These are phyloP conservation scores for Beauveria asiatica DNA, from an alignment of 2,329 filamentous ascomycete genomes.

Conservation along the genomic window DNA sequence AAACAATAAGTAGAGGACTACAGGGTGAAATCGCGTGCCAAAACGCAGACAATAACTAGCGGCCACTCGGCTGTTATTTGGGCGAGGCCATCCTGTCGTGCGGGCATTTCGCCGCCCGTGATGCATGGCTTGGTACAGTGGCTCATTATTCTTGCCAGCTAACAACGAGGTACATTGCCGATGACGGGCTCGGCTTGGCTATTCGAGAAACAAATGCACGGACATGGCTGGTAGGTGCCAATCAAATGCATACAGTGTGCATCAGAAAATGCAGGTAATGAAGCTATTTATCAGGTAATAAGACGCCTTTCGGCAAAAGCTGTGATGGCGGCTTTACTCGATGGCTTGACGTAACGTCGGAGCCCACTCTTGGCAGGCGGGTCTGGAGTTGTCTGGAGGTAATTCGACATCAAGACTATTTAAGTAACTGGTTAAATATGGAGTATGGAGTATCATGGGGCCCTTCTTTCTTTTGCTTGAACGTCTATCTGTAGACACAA, in stretches of 20 bases:
- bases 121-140: neutral
- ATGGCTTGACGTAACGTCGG: constrained; percentile 6
- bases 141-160: neutral
- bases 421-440: no score
- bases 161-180: neutral
- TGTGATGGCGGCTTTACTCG: neutral
- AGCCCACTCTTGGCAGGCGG: constrained; percentile 1
- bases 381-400: neutral
- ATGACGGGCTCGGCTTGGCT: neutral
- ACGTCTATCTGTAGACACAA: neutral
- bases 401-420: neutral
- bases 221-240: neutral
- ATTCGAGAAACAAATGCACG: neutral
- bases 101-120: neutral
- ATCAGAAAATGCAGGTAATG: neutral
- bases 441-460: no score
- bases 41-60: neutral
- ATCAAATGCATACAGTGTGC: neutral
- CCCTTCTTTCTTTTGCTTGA: neutral
- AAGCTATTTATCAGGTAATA: constrained; percentile 10
- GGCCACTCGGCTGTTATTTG: neutral
- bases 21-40: neutral
- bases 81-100: neutral
- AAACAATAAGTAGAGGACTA: neutral
- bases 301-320: neutral